Base-by-base conservation (phyloP, 306 rosid genomes). In the Prunus kanzakura region DNA sequence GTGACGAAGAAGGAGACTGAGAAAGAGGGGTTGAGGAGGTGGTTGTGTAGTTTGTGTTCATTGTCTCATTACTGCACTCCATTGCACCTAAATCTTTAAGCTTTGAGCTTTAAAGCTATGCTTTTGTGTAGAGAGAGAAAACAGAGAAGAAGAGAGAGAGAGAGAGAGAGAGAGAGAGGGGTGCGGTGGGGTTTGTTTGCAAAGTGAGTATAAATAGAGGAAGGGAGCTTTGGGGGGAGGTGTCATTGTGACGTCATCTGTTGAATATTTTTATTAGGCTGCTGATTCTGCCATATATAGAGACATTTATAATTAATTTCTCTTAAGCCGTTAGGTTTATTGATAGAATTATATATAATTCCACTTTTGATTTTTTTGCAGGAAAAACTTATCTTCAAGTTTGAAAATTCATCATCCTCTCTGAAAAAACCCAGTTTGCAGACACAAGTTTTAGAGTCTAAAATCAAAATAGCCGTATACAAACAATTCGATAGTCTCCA, bases 1-100 rank as follows among this genome's bases (percentile, higher is more conserved):
- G 76, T 0, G 83, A 61, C 4, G 77, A 20, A 25, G 70, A 73
- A 9, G 83, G 77, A 70, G 88, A 78, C 3, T 64, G 81, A 68
- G 87, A 80, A 46, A 81, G 23, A 43, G 76, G 83, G 22, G 75
- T 81, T 75, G 88, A 76, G 57, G 77, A 61, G 9, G 73, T 64
- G 56, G 63, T 58, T 14, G 75, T 35, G 74, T 69, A 58, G 30
- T 43, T 73, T 38, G 64, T 57, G 77, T 35, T 73, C 16, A 67
- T 67, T 19, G 69, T 46, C 18, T 73, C 77, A 6, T 46, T 62
- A 30, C 77, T 73, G 60, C 49, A 61, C 32, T 73, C 77, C 77
- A 73, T 73, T 65, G 19, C 25, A 58, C 45, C 76, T 45, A 43
- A 58, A 41, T 67, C 41, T 35, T n/a, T n/a, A 16, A n/a, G 29